Base-by-base conservation (phyloP, 2,329 filamentous ascomycete species). In the Verticillium dahliae region DNA sequence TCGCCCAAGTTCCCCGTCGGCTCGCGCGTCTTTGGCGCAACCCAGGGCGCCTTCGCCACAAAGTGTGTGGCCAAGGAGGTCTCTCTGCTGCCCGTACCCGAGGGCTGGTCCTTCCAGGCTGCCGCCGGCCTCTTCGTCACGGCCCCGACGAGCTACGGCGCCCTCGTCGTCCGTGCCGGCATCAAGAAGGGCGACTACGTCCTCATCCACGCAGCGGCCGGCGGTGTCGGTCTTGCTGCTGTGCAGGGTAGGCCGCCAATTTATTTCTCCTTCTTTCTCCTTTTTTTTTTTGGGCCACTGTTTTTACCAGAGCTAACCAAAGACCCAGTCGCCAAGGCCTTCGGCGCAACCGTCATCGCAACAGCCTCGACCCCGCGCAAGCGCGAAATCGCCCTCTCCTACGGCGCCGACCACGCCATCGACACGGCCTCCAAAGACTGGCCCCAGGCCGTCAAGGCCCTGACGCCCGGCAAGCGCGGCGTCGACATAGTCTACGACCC, bases 401-500 rank as follows among this genome's bases (percentile, higher is more conserved):
- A 91, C 67, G 94, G 94, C 34, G 94, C 94, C 2, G 93, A 98
- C 75, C 86, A 94, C 73, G 85, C 85, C 2, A 75, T 98, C 62
- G 86, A 94, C 74, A 97, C 97, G 75, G 81, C 81, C 18, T 81
- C 89, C 65, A 72, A 80, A 2, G 77, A 81, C 60, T 88, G 89
- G 81, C 83, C 85, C n/a, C 79, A 81, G 2, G 74, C 86, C 63
- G 92, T 97, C 57, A 90, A 90, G 78, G 86, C 85, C 67, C 75
- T 98, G 62, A 94, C 90, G 4, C 91, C 90, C 0, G 85, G 86
- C 65, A 84, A 84, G 1, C 75, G 79, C 55, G 86, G 92, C 11
- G 93, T 97, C 18, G 93, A 98, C 75, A 91, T 98, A 59, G 93
- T 98, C 27, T 98, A 92, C 77, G 94, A 98, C 74, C 92, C 94